A percentile compares a stretch with the other conserved stretches of the same genome.
Conservation (phyloP, 2,329 filamentous ascomycete genomes). For the Pseudodiploospora longispora region DNA sequence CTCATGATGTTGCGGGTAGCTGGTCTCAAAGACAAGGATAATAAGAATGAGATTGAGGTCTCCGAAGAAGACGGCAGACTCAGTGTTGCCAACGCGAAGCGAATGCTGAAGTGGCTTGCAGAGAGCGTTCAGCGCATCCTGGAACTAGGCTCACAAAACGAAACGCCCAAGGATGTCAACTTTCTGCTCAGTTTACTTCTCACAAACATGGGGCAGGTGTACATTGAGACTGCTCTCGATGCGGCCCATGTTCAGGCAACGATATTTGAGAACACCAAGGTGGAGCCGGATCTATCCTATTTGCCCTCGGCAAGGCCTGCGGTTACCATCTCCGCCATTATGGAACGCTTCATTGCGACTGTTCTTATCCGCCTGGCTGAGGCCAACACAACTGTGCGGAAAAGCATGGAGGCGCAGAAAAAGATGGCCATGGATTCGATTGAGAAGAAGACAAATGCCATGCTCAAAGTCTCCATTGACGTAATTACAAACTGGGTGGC, state of each 20-base stretch:
- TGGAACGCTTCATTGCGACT: conserved; percentile 84
- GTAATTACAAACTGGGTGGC: conserved; percentile 69
- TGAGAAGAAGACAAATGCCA: conserved; percentile 69
- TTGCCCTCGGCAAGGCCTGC: conserved; percentile 70
- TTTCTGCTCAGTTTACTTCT: conserved; percentile 77
- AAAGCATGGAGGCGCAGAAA: conserved; percentile 80
- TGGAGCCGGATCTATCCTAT: conserved; percentile 81
- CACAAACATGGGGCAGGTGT: conserved; percentile 79
- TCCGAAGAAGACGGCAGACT: conserved; percentile 82
- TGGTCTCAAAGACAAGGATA: conserved; percentile 67
- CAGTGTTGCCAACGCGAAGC: conserved; percentile 80
- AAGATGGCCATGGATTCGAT: conserved; percentile 65
- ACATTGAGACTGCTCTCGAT: conserved; percentile 58
- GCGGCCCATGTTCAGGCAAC: conserved; percentile 66
- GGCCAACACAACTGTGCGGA: conserved; percentile 79
- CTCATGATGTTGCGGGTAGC: conserved; percentile 84
- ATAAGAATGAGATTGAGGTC: conserved; percentile 82
- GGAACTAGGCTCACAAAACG: conserved; percentile 77
- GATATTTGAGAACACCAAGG: conserved; percentile 69
- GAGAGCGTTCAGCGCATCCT: conserved; percentile 87
- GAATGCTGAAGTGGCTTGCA: conserved; percentile 96
- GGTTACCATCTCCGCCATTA: conserved; percentile 84
- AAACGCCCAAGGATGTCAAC: conserved; percentile 90
- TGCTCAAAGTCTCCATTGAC: conserved; percentile 50
- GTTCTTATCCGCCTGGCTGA: conserved; percentile 86